phyloP scores from a whole-genome alignment of 345 rosid genomes.

The Excoecaria agallocha region DNA sequence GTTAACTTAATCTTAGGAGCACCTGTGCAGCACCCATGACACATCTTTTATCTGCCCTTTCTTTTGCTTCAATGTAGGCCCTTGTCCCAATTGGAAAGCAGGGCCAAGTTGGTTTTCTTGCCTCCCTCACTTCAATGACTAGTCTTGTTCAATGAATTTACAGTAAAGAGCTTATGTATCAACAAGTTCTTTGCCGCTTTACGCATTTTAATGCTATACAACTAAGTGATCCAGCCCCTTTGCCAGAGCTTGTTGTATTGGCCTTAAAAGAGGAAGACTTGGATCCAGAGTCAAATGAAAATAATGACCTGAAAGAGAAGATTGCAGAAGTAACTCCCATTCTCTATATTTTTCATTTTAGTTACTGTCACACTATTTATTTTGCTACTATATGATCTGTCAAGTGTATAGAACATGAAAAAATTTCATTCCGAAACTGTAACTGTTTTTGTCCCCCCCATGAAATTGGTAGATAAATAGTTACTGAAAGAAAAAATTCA shows the following conservation, averaged over 20 bases:
- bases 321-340: slow-evolving; percentile 68
- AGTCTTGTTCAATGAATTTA: slow-evolving; percentile 19
- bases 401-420: slow-evolving; percentile 1
- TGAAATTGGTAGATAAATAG: no score
- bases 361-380: neutral
- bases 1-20: slow-evolving; percentile 1
- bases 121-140: neutral
- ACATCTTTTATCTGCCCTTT: neutral
- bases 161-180: slow-evolving; percentile 99
- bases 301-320: slow-evolving; percentile 71
- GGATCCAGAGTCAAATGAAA: slow-evolving; percentile 51
- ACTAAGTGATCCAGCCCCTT: slow-evolving; percentile 76
- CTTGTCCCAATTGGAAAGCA: neutral
- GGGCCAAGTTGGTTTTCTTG: neutral
- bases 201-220: slow-evolving; percentile 85
- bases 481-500: no score
- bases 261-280: slow-evolving; percentile 88
- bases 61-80: neutral
- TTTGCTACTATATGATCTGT: neutral
- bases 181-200: slow-evolving; percentile 83
- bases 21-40: neutral
- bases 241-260: slow-evolving; percentile 67
- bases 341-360: slow-evolving; percentile 14
- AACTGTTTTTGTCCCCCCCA: no score
- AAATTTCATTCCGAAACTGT: neutral